Conservation (phyloP, 805 yeast genomes). For the Pichia gijzeniarum region DNA sequence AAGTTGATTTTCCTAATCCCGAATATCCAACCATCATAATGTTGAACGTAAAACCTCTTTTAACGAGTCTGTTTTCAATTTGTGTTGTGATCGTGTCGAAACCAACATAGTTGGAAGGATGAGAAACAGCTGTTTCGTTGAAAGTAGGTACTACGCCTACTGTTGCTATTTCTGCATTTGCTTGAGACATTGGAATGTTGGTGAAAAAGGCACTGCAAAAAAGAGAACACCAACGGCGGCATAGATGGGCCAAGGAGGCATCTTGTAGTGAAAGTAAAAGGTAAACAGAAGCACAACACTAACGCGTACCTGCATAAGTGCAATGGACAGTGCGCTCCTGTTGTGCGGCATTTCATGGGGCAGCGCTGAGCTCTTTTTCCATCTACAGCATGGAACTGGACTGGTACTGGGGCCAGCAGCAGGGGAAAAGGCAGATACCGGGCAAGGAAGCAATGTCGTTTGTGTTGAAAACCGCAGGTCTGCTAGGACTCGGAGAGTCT, state of each 20-base stretch:
- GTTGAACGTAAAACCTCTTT: slow-evolving; percentile 91
- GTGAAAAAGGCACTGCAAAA: no score
- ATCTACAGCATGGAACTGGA: no score
- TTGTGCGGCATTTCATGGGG: no score
- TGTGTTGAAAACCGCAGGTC: slow-evolving; percentile 9
- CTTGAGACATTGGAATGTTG: background rate
- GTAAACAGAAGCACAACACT: background rate
- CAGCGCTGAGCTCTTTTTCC: background rate
- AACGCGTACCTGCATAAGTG: slow-evolving; percentile 1
- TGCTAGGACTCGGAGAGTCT: slow-evolving; percentile 13
- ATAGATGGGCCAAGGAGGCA: no score
- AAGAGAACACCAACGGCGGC: no score
- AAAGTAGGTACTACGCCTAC: background rate
- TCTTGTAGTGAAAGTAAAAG: no score
- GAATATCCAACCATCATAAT: slow-evolving; percentile 90
- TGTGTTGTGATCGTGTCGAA: slow-evolving; percentile 95
- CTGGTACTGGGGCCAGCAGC: no score
- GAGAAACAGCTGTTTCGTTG: slow-evolving; percentile 20
- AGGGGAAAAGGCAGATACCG: no score
- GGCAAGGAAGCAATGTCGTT: slow-evolving; percentile 14
- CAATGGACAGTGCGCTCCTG: background rate
- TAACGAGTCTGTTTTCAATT: slow-evolving; percentile 85
- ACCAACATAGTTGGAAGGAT: slow-evolving; percentile 83
- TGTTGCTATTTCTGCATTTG: background rate
- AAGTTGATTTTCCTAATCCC: slow-evolving; percentile 91